Evolutionary conservation across 2,329 filamentous ascomycete species (phyloP).

Genomic region (Arthrocladium fulminans): DNA sequence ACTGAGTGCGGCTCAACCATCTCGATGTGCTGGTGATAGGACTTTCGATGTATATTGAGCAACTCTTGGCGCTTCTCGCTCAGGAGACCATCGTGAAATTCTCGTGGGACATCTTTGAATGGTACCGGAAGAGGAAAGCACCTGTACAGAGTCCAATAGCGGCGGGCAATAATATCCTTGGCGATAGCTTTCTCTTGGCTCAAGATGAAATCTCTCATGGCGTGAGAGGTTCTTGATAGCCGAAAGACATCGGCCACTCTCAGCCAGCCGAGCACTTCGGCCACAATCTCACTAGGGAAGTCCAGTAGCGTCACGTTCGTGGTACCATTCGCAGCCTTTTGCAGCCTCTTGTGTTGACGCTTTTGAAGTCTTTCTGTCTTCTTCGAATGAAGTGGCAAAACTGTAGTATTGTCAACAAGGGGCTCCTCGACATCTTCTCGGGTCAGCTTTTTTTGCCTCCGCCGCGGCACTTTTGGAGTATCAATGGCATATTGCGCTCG

Average conservation of each 20-base stretch:
- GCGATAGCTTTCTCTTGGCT: slow-evolving; percentile 18
- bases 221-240: slow-evolving; percentile 14
- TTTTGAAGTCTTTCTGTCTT: slow-evolving; percentile 17
- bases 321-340: slow-evolving; percentile 13
- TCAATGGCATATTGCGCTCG: slow-evolving; percentile 10
- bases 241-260: slow-evolving; percentile 15
- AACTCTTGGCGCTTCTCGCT: slow-evolving; percentile 17
- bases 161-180: slow-evolving; percentile 13
- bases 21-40: slow-evolving; percentile 21
- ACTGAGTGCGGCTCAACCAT: slow-evolving; percentile 16
- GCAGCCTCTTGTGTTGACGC: slow-evolving; percentile 16
- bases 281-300: slow-evolving; percentile 18
- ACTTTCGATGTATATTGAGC: slow-evolving; percentile 19
- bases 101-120: slow-evolving; percentile 13
- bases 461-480: slow-evolving; percentile 1
- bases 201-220: slow-evolving; percentile 14
- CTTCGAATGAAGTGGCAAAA: slow-evolving; percentile 18
- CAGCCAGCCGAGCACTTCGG: slow-evolving; percentile 15
- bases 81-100: slow-evolving; percentile 15
- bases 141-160: slow-evolving; percentile 19
- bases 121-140: slow-evolving; percentile 20
- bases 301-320: slow-evolving; percentile 16
- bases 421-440: slow-evolving; percentile 13
- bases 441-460: slow-evolving; percentile 8
- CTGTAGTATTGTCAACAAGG: slow-evolving; percentile 19